Conservation (phyloP, 306 rosid species). For the Glycyrrhiza uralensis region DNA sequence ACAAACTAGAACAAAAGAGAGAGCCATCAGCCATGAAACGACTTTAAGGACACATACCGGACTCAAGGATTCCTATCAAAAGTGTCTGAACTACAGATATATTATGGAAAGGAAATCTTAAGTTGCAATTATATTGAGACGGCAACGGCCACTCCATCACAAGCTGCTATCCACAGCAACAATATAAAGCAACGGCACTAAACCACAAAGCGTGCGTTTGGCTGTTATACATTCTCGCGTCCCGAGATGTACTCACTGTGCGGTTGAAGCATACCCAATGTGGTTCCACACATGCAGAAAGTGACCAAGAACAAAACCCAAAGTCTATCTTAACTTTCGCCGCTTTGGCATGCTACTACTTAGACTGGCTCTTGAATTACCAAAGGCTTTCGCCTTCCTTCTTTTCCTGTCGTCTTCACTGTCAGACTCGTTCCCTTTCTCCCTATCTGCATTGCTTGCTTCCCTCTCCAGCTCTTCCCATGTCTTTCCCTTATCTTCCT, state of each 20-base stretch:
- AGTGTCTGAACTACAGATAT: not conserved
- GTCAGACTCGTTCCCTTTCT: slow-evolving; percentile 84
- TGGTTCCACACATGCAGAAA: no score
- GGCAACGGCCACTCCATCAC: not conserved
- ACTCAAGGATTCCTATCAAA: not conserved
- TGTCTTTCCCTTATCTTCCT: slow-evolving; percentile 58
- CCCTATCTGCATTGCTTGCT: slow-evolving; percentile 92
- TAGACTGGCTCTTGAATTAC: slow-evolving; percentile 65
- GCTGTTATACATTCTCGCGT: no score
- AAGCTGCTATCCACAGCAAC: slow-evolving; percentile 1
- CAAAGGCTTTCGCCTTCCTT: slow-evolving; percentile 80
- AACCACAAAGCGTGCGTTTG: no score
- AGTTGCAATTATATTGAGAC: not conserved
- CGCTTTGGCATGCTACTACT: slow-evolving; percentile 62
- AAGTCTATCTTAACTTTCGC: slow-evolving; percentile 52
- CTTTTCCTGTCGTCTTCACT: slow-evolving; percentile 90
- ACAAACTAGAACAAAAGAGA: no score
- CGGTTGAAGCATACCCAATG: no score
- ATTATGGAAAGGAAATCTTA: not conserved
- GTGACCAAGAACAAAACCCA: not conserved
- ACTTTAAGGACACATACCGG: not conserved
- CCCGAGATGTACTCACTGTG: no score
- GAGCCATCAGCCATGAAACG: no score
- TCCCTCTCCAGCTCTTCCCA: slow-evolving; percentile 99
- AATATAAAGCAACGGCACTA: not conserved